A percentile compares a stretch with the other conserved stretches of the same genome.
Evolutionary conservation across 2,329 filamentous ascomycete genomes (phyloP).

Genomic region (Elsinoe batatas): DNA sequence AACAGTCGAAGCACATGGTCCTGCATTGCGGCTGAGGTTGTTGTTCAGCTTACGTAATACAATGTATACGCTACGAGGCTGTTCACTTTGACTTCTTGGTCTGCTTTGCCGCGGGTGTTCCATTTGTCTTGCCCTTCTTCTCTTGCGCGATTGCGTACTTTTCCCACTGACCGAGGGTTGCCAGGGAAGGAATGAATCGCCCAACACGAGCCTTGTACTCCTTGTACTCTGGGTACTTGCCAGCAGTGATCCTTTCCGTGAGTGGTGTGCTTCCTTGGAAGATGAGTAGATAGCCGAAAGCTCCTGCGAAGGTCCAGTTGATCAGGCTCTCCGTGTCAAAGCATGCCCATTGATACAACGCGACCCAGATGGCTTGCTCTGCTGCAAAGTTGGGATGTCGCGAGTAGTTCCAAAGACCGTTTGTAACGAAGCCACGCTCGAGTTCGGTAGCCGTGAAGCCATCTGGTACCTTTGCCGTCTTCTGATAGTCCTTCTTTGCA

Average conservation of each 20-base stretch:
- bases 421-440: slow-evolving; percentile 78
- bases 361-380: slow-evolving; percentile 84
- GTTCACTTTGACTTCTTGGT: slow-evolving; percentile 4
- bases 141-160: slow-evolving; percentile 21
- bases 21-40: no score
- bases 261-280: slow-evolving; percentile 87
- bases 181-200: slow-evolving; percentile 62
- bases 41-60: no score
- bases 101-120: background rate
- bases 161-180: slow-evolving; percentile 23
- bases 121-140: slow-evolving; percentile 13
- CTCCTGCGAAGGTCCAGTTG: slow-evolving; percentile 70
- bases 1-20: no score
- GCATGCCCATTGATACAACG: slow-evolving; percentile 81
- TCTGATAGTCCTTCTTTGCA: slow-evolving; percentile 67
- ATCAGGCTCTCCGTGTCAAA: slow-evolving; percentile 59
- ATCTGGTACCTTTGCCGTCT: slow-evolving; percentile 59
- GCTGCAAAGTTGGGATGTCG: slow-evolving; percentile 92
- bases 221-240: slow-evolving; percentile 82
- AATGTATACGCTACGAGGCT: no score
- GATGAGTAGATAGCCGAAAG: slow-evolving; percentile 59
- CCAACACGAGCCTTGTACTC: slow-evolving; percentile 75
- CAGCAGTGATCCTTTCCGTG: slow-evolving; percentile 68
- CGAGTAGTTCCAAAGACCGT: slow-evolving; percentile 76
- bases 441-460: slow-evolving; percentile 58